Evolutionary conservation across 2,329 filamentous ascomycete species (phyloP), one percentile per base, ranked within the genome.

Genomic region (Neoarthrinium moseri): DNA sequence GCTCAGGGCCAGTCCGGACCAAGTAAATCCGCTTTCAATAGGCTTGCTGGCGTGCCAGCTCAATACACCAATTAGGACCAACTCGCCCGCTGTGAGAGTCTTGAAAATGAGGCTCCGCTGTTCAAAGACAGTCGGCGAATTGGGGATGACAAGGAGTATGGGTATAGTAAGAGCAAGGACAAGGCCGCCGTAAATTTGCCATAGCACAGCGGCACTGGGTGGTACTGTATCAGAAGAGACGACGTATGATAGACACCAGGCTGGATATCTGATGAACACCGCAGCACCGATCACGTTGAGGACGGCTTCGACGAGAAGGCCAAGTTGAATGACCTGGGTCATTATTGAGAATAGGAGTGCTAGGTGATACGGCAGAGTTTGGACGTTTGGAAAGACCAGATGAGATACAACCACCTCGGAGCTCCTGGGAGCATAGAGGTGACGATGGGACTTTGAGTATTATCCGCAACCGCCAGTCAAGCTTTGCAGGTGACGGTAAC

Each of bases 131-230:
- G 48, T 47, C 10, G 42, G 32, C 8, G 49, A 51, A 20, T 54
- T 29, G 7, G 51, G 49, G 24, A 54, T 48, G 22, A 52, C 52
- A 21, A 47, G 41, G 26, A 56, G 17, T 13, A 54, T 29, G 11
- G 55, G 55, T 18, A 57, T 23, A 4, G 53, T 51, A 30, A 57
- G 45, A 2, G 53, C 49, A 5, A 57, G 47, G 12, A 57, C 51
- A 2, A 57, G 45, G 27, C 36, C 50, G n/a, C 51, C 55, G 37
- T 52, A 57, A n/a, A 53, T 35, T 41, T 56, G 53, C 47, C 48
- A 56, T 2, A 57, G 39, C 4, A 56, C 29, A 4, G 53, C 45
- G 12, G 55, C 44, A 24, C 48, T 53, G 21, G 47, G 38, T 17
- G 55, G 49, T 11, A 56, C 46, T n/a, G 4, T 17, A 11, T 27